Evolutionary conservation across 495 filamentous ascomycete genomes (phyloP), one percentile per base, ranked within the genome.

Genomic region (Parathielavia appendiculata): DNA sequence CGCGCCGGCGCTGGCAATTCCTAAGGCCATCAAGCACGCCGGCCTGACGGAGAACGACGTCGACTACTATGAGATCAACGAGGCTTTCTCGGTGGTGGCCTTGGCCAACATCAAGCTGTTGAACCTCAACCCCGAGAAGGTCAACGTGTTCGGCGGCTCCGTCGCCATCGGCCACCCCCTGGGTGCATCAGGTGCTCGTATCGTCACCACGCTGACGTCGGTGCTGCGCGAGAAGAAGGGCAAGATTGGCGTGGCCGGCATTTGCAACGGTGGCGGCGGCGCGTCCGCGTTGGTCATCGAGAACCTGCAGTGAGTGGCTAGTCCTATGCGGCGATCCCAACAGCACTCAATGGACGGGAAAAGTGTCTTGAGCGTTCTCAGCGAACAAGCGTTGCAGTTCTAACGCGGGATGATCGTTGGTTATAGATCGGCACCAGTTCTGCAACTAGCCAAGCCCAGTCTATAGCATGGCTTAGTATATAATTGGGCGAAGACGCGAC

Each of bases 21-120:
- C 93, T 59, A 97, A 97, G 80, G 93, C 93, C 14, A 82, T 97
- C 61, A 88, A 88, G 79, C 92, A 98, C 73, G 93, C 93, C 38
- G 84, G 85, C 57, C 73, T 97, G 50, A 79, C 83, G 36, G 81
- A 85, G 63, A 79, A 86, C 45, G 76, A 86, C 40, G 81, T 98
- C 51, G 92, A 97, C 66, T 92, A 85, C 62, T 97, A 92, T 67
- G 93, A 98, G 80, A 96, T 98, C 79, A 98, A 98, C 75, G 93
- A 98, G 77, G 93, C 93, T 7, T 98, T 98, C 81, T 91, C 87
- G 44, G 93, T 98, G 23, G 93, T 98, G 46, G 92, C 93, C 16
- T 77, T 97, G 48, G 92, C 93, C 57, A 98, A 98, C 75, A 81
- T 95, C 76, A 96, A 97, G 80, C 67, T 97, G 40, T 84, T 98